phyloP scores from a whole-genome alignment of 1,139 yeast species.

The Wickerhamomyces sp. region DNA sequence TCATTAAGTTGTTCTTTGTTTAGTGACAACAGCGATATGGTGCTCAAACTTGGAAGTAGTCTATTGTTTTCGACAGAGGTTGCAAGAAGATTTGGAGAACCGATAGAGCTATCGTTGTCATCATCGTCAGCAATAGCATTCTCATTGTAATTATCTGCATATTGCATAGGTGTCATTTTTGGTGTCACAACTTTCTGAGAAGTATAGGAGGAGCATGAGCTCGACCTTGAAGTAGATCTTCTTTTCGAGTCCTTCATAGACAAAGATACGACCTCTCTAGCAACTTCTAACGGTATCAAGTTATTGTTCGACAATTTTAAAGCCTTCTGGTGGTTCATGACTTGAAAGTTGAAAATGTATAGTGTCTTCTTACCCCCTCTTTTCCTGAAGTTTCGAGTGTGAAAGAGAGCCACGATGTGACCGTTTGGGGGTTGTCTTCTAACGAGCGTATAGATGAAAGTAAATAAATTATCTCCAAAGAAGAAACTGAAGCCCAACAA shows the following conservation, averaged over 20 bases:
- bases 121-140: constrained; percentile 19
- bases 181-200: constrained; percentile 2
- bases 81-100: constrained; percentile 20
- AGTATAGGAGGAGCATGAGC: constrained; percentile 6
- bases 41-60: constrained; percentile 16
- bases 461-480: too few relatives aligned
- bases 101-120: constrained; percentile 5
- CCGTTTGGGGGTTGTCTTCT: too few relatives aligned
- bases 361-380: too few relatives aligned
- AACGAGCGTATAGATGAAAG: too few relatives aligned
- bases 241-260: constrained; percentile 1
- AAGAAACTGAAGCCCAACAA: too few relatives aligned
- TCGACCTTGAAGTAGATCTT: not conserved
- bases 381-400: too few relatives aligned
- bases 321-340: not conserved
- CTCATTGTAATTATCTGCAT: constrained; percentile 4
- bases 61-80: constrained; percentile 15
- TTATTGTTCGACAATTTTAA: constrained; percentile 1
- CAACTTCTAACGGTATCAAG: constrained; percentile 1
- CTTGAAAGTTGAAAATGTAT: too few relatives aligned
- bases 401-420: too few relatives aligned
- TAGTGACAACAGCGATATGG: constrained; percentile 20
- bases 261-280: constrained; percentile 2
- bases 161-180: constrained; percentile 1
- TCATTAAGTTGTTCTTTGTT: constrained; percentile 8